phyloP scores from a whole-genome alignment of 805 yeast genomes.

The Lipomyces sp. region DNA sequence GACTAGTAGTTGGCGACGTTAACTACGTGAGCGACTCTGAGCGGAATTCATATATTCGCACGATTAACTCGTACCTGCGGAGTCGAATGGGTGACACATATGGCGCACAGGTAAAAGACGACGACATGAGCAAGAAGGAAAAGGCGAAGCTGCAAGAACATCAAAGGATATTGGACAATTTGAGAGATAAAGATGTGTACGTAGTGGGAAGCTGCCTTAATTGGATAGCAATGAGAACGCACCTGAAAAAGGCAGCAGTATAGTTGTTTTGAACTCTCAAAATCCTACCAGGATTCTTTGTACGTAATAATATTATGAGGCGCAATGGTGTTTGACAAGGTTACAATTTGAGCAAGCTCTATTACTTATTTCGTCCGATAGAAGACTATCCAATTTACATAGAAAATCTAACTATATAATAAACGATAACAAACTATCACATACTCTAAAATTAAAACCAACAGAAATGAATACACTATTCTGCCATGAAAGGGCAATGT shows the following conservation, averaged over 20 bases:
- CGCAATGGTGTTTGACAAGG: not conserved
- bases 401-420: not conserved
- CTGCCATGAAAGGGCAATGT: not conserved
- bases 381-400: not conserved
- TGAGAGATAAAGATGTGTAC: conserved; percentile 23
- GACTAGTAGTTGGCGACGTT: conserved; percentile 22
- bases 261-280: not conserved
- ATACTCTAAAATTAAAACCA: not conserved
- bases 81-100: conserved; percentile 24
- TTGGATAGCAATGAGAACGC: conserved; percentile 12
- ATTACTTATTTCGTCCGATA: not conserved
- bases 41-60: conserved; percentile 6
- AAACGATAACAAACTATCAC: not conserved
- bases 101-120: not conserved
- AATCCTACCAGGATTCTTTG: no score
- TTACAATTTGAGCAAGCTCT: not conserved
- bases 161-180: conserved; percentile 9
- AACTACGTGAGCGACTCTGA: conserved; percentile 16
- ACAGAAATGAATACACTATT: not conserved
- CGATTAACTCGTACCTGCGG: conserved; percentile 19
- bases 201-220: conserved; percentile 12
- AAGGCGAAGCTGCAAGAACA: conserved; percentile 5
- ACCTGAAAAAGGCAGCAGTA: conserved; percentile 4
- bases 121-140: not conserved
- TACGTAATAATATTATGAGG: not conserved